These are phyloP conservation scores for Salvia miltiorrhiza DNA, from an alignment of 257 asterid genomes.

Conservation along the genomic window DNA sequence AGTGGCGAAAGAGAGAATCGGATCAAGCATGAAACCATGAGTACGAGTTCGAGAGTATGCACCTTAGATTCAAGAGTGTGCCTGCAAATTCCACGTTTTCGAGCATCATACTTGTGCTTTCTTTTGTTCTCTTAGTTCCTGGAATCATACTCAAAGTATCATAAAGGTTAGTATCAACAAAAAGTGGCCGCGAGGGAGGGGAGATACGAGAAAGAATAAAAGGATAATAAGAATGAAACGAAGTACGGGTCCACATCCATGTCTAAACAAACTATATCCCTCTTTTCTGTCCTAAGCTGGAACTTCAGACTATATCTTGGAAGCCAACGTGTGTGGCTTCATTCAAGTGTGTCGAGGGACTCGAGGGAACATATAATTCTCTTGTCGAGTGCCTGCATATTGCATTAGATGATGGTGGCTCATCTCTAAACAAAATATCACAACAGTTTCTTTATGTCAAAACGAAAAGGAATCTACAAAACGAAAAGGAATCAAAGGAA, in stretches of 20 bases:
- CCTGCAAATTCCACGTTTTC: conserved; percentile 15
- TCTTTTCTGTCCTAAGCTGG: conserved; percentile 6
- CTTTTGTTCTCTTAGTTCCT: conserved; percentile 14
- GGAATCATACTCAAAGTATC: conserved; percentile 37
- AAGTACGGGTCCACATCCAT: not conserved
- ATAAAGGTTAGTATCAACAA: not conserved
- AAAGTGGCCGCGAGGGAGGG: not conserved
- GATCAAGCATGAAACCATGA: not conserved
- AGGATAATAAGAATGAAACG: not conserved
- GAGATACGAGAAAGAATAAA: too few species aligned
- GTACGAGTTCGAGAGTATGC: not conserved
- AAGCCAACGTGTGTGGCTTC: not conserved
- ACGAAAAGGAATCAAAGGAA: too few species aligned
- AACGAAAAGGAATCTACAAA: too few species aligned
- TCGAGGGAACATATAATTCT: not conserved
- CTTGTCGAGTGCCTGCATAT: not conserved
- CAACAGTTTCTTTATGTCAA: not conserved
- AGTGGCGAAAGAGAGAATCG: not conserved
- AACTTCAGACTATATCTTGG: not conserved
- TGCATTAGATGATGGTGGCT: not conserved
- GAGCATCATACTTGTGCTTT: conserved; percentile 12
- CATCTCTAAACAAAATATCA: not conserved
- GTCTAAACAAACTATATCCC: conserved; percentile 13
- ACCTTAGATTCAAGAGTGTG: not conserved
- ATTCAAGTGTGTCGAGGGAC: too few species aligned